Evolutionary conservation across 1,284 basidiomycete genomes (phyloP), one percentile per base, ranked within the genome.

Genomic region (Ganoderma boninense): DNA sequence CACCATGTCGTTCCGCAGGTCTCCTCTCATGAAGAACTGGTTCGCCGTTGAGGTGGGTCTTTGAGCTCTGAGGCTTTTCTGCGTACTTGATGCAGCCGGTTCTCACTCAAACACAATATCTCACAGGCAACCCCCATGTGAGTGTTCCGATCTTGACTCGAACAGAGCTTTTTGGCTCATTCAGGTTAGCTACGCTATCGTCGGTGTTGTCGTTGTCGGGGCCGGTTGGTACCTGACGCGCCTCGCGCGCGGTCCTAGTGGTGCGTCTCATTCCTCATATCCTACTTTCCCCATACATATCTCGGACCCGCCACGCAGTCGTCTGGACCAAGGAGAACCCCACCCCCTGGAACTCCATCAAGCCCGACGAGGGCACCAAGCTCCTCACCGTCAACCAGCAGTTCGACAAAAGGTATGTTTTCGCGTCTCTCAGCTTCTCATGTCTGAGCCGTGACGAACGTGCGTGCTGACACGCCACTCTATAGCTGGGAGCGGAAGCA

Each of bases 311-410:
- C 46, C 61, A 35, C 71, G 2, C 72, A 95, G 93, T 95, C 72
- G 83, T 94, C 77, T 95, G 94, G 93, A 90, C 92, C 60, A 93
- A 90, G 84, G 84, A 76, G 78, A 95, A 95, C 85, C 92, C 93
- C 14, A 90, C 90, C 14, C 93, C 94, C 23, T 95, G 92, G 92
- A 92, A 93, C 80, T 85, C 87, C 71, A 86, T 95, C 79, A 87
- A 92, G 79, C 90, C 87, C 52, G 86, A 91, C 74, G 89, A 94
- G 81, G 87, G 87, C 73, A 92, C 87, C 69, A 95, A 95, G 83
- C 62, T 95, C 68, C 78, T 90, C 77, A 81, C 87, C 66, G 87
- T 93, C 49, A 90, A 91, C 83, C 88, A 91, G 77, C 90, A 88
- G 75, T 93, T 95, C 73, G 86, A 90, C 18, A 91, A 90, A 83